Conservation (phyloP, 1,139 yeast genomes). For the Geotrichum citri-aurantii region DNA sequence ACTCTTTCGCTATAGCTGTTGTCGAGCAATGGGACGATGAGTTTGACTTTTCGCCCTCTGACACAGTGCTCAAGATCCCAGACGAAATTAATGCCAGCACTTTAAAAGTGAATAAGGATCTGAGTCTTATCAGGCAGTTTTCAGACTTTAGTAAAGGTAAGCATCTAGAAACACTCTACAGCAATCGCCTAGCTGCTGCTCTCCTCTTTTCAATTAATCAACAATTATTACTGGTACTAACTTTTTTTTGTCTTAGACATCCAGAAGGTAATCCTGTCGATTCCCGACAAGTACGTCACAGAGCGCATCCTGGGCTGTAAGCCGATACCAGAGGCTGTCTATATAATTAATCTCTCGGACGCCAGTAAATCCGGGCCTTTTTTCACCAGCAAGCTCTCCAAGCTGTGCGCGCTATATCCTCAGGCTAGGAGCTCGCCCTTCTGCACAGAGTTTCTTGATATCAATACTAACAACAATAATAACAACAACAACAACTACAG, state of each 20-base stretch:
- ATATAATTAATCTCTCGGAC: conserved; percentile 13
- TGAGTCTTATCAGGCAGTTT: conserved; percentile 13
- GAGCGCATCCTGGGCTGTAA: conserved; percentile 9
- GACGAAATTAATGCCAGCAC: conserved; percentile 9
- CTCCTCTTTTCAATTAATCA: no score
- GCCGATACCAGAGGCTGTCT: conserved; percentile 15
- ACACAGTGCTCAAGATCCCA: conserved; percentile 10
- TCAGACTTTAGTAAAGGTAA: conserved; percentile 16
- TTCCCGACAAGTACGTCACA: conserved; percentile 13
- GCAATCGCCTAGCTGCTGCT: no score
- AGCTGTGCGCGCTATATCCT: conserved; percentile 1
- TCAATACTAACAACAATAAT: background rate
- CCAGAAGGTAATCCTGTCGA: conserved; percentile 14
- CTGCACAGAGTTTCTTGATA: background rate
- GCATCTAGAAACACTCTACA: no score
- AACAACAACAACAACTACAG: no score
- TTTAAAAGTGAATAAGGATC: conserved; percentile 14
- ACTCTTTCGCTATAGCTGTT: background rate
- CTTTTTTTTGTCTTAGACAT: conserved; percentile 11
- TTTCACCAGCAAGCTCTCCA: conserved; percentile 10
- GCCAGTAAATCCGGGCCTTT: conserved; percentile 16
- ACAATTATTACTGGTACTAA: background rate
- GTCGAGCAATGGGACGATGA: conserved; percentile 17
- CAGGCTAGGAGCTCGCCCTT: background rate
- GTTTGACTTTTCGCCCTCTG: conserved; percentile 10